These are phyloP conservation scores for Sophora flavescens DNA, from an alignment of 306 rosid genomes.

Conservation along the genomic window DNA sequence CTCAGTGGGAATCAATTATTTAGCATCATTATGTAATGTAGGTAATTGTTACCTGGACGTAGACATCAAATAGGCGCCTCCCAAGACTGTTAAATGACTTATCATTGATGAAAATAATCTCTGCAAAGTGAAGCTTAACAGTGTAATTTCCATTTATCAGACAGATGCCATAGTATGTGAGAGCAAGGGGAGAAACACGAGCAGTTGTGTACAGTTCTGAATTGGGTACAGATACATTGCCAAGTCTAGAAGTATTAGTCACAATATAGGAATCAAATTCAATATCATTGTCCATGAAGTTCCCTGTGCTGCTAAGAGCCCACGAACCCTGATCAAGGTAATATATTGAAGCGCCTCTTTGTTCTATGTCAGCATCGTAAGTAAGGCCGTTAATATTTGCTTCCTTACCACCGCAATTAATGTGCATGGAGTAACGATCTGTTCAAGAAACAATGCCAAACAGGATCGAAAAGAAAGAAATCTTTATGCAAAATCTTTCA, in stretches of 20 bases:
- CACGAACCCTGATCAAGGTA: slow-evolving; percentile 56
- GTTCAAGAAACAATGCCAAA: slow-evolving; percentile 38
- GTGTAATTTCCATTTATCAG: slow-evolving; percentile 81
- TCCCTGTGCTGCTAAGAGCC: slow-evolving; percentile 95
- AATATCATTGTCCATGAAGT: slow-evolving; percentile 87
- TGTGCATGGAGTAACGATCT: slow-evolving; percentile 69
- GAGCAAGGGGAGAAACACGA: slow-evolving; percentile 84
- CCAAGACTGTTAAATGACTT: slow-evolving; percentile 73
- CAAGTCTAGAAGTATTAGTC: slow-evolving; percentile 72
- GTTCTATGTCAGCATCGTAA: slow-evolving; percentile 76
- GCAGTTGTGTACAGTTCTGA: slow-evolving; percentile 76
- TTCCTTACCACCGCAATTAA: slow-evolving; percentile 91
- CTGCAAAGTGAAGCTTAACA: slow-evolving; percentile 90
- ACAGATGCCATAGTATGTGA: slow-evolving; percentile 93
- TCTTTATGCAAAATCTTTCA: background rate
- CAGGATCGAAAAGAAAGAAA: slow-evolving; percentile 1
- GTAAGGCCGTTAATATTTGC: slow-evolving; percentile 51
- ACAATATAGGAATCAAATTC: slow-evolving; percentile 70
- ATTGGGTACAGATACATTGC: slow-evolving; percentile 49
- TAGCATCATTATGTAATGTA: background rate
- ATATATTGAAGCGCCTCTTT: slow-evolving; percentile 77
- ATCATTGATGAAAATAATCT: slow-evolving; percentile 71
- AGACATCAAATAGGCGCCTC: slow-evolving; percentile 75
- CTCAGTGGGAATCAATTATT: slow-evolving; percentile 13
- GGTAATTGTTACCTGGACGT: slow-evolving; percentile 74